A percentile compares a stretch with the other conserved stretches of the same genome.
phyloP scores from a whole-genome alignment of 2,329 filamentous ascomycete species.

The Rhexocercosporidium sp. region DNA sequence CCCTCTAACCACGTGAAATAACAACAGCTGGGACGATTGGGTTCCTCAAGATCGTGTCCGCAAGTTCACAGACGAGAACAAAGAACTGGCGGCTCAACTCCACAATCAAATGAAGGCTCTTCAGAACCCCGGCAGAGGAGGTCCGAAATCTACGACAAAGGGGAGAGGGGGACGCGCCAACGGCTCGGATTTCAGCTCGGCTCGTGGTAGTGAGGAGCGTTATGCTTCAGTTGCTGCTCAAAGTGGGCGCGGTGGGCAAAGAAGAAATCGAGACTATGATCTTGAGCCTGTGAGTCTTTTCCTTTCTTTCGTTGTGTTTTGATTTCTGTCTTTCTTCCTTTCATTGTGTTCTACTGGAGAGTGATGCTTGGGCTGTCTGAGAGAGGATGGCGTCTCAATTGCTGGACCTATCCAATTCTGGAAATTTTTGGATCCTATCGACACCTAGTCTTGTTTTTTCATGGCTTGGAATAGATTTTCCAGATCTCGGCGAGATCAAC shows the following conservation, averaged over 20 bases:
- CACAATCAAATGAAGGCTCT: conserved; percentile 65
- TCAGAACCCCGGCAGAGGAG: conserved; percentile 39
- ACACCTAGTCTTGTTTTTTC: not conserved
- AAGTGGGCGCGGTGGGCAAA: conserved; percentile 71
- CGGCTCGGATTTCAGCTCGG: conserved; percentile 65
- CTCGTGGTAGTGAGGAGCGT: conserved; percentile 79
- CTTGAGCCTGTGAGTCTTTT: conserved; percentile 74
- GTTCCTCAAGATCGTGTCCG: conserved; percentile 90
- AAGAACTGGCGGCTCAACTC: conserved; percentile 80
- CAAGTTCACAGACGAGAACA: conserved; percentile 94
- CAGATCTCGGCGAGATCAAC: not conserved
- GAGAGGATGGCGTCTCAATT: not conserved
- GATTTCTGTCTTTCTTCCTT: conserved; percentile 21
- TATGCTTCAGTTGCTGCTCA: conserved; percentile 64
- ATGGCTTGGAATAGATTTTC: not conserved
- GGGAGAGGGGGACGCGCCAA: conserved; percentile 57
- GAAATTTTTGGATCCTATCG: not conserved
- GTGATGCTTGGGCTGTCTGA: not conserved
- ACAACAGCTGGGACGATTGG: conserved; percentile 91
- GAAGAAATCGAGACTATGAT: conserved; percentile 76
- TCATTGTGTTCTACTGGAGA: not conserved
- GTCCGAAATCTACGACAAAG: conserved; percentile 50
- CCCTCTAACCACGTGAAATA: conserved; percentile 30
- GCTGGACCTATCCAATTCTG: not conserved
- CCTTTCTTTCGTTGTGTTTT: conserved; percentile 24